These are phyloP conservation scores for Bryum argenteum DNA, from an alignment of 225 moss, liverwort and hornwort genomes.

Conservation along the genomic window DNA sequence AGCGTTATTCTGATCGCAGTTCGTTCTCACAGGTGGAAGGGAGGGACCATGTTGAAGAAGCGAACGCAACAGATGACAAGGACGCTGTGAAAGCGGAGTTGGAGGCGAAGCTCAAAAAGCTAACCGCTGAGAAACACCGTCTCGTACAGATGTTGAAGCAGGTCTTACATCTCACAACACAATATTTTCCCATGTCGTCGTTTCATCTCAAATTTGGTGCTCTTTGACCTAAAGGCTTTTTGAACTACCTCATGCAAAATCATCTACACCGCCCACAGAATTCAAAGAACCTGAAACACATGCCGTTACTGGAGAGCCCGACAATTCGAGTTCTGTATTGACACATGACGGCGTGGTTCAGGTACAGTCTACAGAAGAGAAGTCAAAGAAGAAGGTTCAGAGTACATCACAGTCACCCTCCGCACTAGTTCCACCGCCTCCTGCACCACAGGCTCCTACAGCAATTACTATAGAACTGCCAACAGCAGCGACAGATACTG, in stretches of 20 bases:
- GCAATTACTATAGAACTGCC: constrained; percentile 49
- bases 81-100: constrained; percentile 57
- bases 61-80: constrained; percentile 47
- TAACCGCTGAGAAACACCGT: constrained; percentile 89
- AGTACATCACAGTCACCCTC: constrained; percentile 59
- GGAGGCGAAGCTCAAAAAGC: constrained; percentile 77
- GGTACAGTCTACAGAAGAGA: constrained; percentile 85
- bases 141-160: constrained; percentile 93
- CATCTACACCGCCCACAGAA: too few species aligned
- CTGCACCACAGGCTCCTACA: constrained; percentile 36
- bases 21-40: constrained; percentile 47
- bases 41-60: constrained; percentile 33
- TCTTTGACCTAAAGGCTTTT: too few species aligned
- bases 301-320: constrained; percentile 16
- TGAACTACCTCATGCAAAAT: too few species aligned
- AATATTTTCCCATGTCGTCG: constrained; percentile 30
- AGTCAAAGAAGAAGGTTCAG: constrained; percentile 75
- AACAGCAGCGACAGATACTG: constrained; percentile 47
- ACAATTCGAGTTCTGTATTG: constrained; percentile 27
- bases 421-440: constrained; percentile 45
- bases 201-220: background rate
- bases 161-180: constrained; percentile 58
- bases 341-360: constrained; percentile 54
- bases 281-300: too few species aligned
- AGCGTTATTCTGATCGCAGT: constrained; percentile 15